These are phyloP conservation scores for Aspergillus haitiensis DNA, from an alignment of 495 filamentous ascomycete genomes.

Conservation along the genomic window DNA sequence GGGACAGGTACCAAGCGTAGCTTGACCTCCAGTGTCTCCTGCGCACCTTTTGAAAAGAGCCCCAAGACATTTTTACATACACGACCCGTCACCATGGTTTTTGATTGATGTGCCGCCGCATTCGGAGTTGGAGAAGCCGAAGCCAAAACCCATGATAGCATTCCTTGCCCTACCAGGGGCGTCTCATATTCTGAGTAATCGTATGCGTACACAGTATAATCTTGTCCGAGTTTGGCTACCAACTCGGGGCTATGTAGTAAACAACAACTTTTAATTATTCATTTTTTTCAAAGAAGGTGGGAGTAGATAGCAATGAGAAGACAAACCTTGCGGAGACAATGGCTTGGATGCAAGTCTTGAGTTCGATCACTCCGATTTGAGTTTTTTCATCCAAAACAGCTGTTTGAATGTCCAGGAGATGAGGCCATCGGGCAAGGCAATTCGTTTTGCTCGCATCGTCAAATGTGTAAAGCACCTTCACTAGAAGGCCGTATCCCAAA, in stretches of 20 bases:
- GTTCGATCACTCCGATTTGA: conserved; percentile 82
- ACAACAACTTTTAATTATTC: conserved; percentile 16
- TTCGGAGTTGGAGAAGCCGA: conserved; percentile 56
- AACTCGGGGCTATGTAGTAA: conserved; percentile 75
- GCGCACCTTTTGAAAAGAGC: conserved; percentile 76
- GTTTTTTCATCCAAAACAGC: conserved; percentile 74
- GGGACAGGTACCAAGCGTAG: conserved; percentile 82
- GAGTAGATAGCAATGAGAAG: neutral
- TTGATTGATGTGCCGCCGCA: conserved; percentile 58
- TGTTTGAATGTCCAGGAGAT: conserved; percentile 75
- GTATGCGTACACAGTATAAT: conserved; percentile 95
- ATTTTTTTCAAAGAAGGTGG: neutral
- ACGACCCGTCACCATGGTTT: conserved; percentile 83
- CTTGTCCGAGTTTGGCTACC: conserved; percentile 75
- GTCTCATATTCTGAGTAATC: conserved; percentile 94
- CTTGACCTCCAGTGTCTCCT: conserved; percentile 93
- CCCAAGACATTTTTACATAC: conserved; percentile 82
- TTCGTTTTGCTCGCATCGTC: conserved; percentile 86
- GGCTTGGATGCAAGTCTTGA: conserved; percentile 87
- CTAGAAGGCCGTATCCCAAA: conserved; percentile 22
- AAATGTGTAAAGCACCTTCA: conserved; percentile 97
- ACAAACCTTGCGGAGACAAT: conserved; percentile 69
- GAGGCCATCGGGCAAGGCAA: conserved; percentile 87
- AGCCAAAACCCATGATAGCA: conserved; percentile 85
- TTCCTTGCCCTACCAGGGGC: conserved; percentile 91